Base-by-base conservation (phyloP, 129 eudicot species). In the Rutidosis leptorrhynchoides region DNA sequence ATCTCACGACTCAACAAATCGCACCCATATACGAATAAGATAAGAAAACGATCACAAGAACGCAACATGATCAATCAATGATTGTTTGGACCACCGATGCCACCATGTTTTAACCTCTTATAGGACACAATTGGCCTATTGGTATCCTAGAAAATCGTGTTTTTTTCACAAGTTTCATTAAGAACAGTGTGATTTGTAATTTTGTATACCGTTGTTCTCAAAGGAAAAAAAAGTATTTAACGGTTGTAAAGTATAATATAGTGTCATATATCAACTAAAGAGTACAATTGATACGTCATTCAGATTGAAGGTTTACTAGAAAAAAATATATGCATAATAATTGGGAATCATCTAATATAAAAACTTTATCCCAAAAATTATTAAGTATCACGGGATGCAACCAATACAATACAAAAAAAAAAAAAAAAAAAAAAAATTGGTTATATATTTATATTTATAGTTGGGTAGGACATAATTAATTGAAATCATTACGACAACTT, bases 41-140 rank as follows among this genome's bases (percentile, higher is more conserved):
- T 33, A 33, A 68, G n/a, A 37, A 69, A 69, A n/a, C 1, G 17
- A 29, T 69, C 65, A 69, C 57, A 27, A 10, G 74, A 25, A 10
- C 42, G 20, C 12, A 37, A 35, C 23, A 16, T 56, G 19, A 16
- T 35, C 17, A 68, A 12, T 29, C 9, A 16, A 30, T 0, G 6
- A 54, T 32, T 7, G 55, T 9, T 3, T 52, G 52, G 72, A 21
- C 63, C 72, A 21, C 52, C 24, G 21, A 21, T 67, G 24, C 52
- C 63, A 22, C 14, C 17, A 4, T 32, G 51, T 52, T 55, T 54
- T 22, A n/a, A 33, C 24, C 64, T 40, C 23, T 14, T 54, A 33
- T 54, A 37, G 25, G 57, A 54, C 14, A 2, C 11, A 40, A 2
- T 40, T 12, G 46, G 46, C 46, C 46, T 16, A 40, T 0, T 0